Evolutionary conservation across 2,329 filamentous ascomycete genomes (phyloP), one percentile per base, ranked within the genome.

Genomic region (Ophiocordyceps robertsii): DNA sequence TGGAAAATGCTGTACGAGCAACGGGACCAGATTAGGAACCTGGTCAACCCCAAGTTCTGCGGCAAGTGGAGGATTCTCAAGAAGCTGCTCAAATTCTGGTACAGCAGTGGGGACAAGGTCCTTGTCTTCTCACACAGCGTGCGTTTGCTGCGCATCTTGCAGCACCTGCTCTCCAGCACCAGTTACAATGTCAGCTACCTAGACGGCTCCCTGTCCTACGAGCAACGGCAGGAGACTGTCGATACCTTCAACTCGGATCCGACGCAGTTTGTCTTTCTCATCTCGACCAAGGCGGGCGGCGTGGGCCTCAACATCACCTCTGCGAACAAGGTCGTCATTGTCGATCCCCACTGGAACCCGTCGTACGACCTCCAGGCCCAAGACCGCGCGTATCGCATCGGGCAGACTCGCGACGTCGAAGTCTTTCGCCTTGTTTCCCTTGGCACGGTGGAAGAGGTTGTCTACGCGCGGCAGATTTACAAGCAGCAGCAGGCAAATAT

Each of bases 401-500:
- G 92, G 0, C 92, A 98, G 61, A 79, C 77, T 0, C 75, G 92
- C 17, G 87, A 96, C 55, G 92, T 98, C 0, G 92, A 98, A 57
- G 90, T 96, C 1, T 96, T 95, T 58, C 80, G 92, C 4, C 75
- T 98, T 1, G 79, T 98, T 16, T 90, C 84, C 2, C 80, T 85
- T 1, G 92, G 92, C 1, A 96, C 92, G 0, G 87, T 98, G 14
- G 92, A 98, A 57, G 92, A 98, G 60, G 92, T 95, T 42, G 87
- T 96, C 8, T 98, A 98, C 54, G 92, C 90, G 0, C 76, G 92
- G 7, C 92, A 98, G 55, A 92, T 98, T 33, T 98, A 98, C 71
- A 98, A 98, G 61, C 92, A 98, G 57, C 92, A 98, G 55, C 92
- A 96, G 64, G 90, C 92, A 24, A 96, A 95, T 55, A 96, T 98